A percentile compares a stretch with the other conserved stretches of the same genome.
Conservation (phyloP, 148 eudicot genomes). For the Vaccinium macrocarpon region DNA sequence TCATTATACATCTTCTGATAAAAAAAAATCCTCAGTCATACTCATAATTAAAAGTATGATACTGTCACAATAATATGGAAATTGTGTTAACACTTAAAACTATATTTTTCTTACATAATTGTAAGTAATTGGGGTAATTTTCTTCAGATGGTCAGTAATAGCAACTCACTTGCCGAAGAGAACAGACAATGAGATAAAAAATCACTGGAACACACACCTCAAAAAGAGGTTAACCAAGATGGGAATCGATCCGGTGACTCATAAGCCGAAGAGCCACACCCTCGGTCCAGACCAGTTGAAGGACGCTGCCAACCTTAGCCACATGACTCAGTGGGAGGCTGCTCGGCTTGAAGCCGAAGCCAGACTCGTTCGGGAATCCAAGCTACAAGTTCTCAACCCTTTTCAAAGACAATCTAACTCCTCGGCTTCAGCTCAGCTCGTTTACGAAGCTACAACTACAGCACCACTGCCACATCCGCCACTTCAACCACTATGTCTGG, state of each 20-base stretch:
- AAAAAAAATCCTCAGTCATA: no score
- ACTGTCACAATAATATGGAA: no score
- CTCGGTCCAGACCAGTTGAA: conserved; percentile 17
- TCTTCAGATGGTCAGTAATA: conserved; percentile 39
- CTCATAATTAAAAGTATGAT: no score
- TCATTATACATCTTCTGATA: no score
- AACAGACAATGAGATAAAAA: conserved; percentile 44
- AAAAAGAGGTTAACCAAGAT: conserved; percentile 35
- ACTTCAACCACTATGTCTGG: conserved; percentile 27
- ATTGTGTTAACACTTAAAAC: not conserved
- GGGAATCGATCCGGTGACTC: conserved; percentile 45
- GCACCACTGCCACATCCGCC: not conserved
- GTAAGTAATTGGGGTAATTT: not conserved
- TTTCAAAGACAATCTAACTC: not conserved
- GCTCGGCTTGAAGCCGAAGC: conserved; percentile 50
- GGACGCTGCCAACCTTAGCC: conserved; percentile 29
- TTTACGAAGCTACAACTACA: not conserved
- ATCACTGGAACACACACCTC: conserved; percentile 41
- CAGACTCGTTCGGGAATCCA: conserved; percentile 29
- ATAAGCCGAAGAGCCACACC: conserved; percentile 34
- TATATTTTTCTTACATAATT: not conserved
- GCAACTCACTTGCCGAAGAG: conserved; percentile 38
- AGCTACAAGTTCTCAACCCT: not conserved
- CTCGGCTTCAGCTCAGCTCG: not conserved
- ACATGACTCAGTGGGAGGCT: conserved; percentile 51